Evolutionary conservation across 2,329 filamentous ascomycete genomes (phyloP).

Genomic region (Pezicula neosporulosa): DNA sequence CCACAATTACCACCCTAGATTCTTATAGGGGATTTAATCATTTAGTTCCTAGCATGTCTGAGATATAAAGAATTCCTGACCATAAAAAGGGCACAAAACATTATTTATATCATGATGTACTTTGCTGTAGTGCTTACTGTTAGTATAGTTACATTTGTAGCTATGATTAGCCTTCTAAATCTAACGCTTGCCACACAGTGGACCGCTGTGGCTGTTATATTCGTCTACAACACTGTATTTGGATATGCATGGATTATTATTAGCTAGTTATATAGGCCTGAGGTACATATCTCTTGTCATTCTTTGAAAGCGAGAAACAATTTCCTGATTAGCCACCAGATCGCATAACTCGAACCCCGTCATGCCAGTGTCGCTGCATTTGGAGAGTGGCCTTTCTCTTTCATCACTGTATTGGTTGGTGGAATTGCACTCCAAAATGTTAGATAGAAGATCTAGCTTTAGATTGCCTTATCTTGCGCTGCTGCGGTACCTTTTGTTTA

Average conservation of each 20-base stretch:
- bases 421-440: slow-evolving; percentile 30
- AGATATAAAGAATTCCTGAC: no score
- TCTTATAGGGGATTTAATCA: no score
- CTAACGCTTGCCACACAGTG: slow-evolving; percentile 7
- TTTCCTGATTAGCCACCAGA: slow-evolving; percentile 13
- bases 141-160: slow-evolving; percentile 3
- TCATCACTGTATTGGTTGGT: slow-evolving; percentile 32
- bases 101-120: no score
- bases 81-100: no score
- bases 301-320: no score
- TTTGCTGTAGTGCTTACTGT: background rate
- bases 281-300: slow-evolving; percentile 9
- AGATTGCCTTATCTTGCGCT: slow-evolving; percentile 30
- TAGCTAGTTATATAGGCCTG: slow-evolving; percentile 32
- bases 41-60: no score
- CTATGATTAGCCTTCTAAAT: slow-evolving; percentile 6
- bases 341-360: slow-evolving; percentile 32
- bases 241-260: slow-evolving; percentile 26
- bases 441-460: slow-evolving; percentile 35
- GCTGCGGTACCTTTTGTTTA: slow-evolving; percentile 10
- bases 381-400: slow-evolving; percentile 34
- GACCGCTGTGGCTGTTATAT: slow-evolving; percentile 8
- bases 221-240: slow-evolving; percentile 8
- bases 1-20: no score
- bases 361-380: slow-evolving; percentile 32